Evolutionary conservation across 371 early-diverging fungal species (phyloP), one percentile per base, ranked within the genome.

Genomic region (Saksenaea vasiformis): DNA sequence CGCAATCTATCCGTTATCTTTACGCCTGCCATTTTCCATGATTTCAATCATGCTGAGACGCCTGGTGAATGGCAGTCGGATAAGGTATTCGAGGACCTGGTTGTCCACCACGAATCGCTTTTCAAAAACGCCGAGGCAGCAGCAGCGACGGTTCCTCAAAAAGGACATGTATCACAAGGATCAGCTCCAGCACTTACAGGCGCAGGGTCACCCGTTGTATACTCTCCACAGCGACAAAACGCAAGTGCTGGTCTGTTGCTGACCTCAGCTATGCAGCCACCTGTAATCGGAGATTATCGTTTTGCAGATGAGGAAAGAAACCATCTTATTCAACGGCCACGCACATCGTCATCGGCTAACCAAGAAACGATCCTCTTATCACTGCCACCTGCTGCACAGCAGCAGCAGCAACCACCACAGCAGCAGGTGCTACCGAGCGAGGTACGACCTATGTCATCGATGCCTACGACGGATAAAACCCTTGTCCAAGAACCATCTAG

Each of bases 11-110:
- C 82, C 0, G 70, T 85, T 51, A 78, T 87, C 24, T 87, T 85
- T 54, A 84, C 87, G n/a, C 87, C 87, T 0, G 85, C 84, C 0
- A 77, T 87, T 24, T 87, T 87, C 68, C 87, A 87, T 36, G 87
- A 87, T 27, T 80, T 79, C 22, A 83, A 83, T 59, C 82, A 81
- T 51, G 82, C 79, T 35, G 74, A 77, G 27, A 68, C 66, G 17
- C 68, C 67, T 1, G 77, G 76, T 14, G 83, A 82, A 65, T 79
- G 80, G 78, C 71, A 70, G 19, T 61, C 72, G 2, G 78, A 78
- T 41, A 70, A 64, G 19, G 77, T 82, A 10, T 59, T 82, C 39
- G 75, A 79, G 37, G 83, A 82, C 62, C 64, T 82, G 10, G 60
- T 79, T 10, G 13, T 61, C 3, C 51, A 74, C 19, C 61, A 73